A percentile compares a stretch with the other conserved stretches of the same genome.
Conservation (phyloP, 768 basidiomycete genomes). For the Lactifluus hygrophoroides region DNA sequence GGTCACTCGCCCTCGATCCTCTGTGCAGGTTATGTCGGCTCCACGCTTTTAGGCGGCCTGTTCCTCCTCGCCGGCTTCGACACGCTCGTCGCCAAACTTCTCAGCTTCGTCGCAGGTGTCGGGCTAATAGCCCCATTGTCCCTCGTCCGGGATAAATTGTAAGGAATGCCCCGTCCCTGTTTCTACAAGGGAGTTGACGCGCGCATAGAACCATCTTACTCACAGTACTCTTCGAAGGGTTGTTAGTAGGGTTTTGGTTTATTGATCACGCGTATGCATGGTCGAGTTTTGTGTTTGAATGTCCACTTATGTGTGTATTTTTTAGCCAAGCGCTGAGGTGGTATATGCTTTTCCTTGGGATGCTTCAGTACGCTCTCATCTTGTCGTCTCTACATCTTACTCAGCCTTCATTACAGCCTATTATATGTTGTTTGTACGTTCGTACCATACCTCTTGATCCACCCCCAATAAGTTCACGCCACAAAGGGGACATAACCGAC, state of each 20-base stretch:
- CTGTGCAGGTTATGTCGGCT: conserved; percentile 75
- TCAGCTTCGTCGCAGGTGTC: conserved; percentile 84
- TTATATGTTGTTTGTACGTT: conserved; percentile 81
- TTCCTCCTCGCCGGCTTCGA: conserved; percentile 81
- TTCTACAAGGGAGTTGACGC: background rate
- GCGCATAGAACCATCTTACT: conserved; percentile 68
- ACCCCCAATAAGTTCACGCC: background rate
- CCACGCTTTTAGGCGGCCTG: conserved; percentile 71
- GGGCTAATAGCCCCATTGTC: conserved; percentile 80
- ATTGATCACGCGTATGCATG: conserved; percentile 75
- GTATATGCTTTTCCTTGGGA: conserved; percentile 75
- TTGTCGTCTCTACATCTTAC: conserved; percentile 8
- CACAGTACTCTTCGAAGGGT: conserved; percentile 72
- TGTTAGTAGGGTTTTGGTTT: conserved; percentile 93
- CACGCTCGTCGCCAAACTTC: conserved; percentile 83
- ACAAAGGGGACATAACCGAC: conserved; percentile 83
- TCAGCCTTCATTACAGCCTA: conserved; percentile 36
- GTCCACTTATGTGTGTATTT: conserved; percentile 6
- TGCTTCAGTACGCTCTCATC: conserved; percentile 57
- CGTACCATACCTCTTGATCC: background rate
- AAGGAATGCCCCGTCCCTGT: background rate
- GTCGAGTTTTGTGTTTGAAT: conserved; percentile 4
- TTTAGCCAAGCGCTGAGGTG: conserved; percentile 72
- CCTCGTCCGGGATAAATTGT: conserved; percentile 88
- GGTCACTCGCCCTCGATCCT: conserved; percentile 66